Percentiles rank a stretch among this genome's conserved stretches.
Evolutionary conservation across 768 basidiomycete genomes (phyloP).

Genomic region (Pholiota conissans): DNA sequence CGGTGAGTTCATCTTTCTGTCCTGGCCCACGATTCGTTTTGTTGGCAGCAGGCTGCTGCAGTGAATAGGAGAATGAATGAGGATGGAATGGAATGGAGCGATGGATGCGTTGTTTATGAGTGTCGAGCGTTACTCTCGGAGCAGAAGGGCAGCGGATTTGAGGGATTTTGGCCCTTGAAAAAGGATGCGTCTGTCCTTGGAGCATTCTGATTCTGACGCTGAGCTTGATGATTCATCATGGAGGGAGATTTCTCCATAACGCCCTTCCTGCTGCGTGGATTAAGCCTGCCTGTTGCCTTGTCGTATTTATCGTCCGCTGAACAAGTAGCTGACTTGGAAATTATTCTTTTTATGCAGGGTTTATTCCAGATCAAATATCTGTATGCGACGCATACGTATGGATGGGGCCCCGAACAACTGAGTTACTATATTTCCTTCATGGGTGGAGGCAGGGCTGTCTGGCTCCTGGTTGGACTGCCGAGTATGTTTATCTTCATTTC

Average conservation of each 20-base stretch:
- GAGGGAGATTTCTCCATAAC: too few species aligned
- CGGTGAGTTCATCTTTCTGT: constrained; percentile 43
- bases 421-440: constrained; percentile 77
- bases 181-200: background rate
- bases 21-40: background rate
- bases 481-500: constrained; percentile 26
- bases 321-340: too few species aligned
- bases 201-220: background rate
- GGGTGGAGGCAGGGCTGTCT: constrained; percentile 58
- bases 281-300: background rate
- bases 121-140: too few species aligned
- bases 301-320: background rate
- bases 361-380: constrained; percentile 80
- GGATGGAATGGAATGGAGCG: background rate
- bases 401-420: constrained; percentile 71
- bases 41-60: background rate
- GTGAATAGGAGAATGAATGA: background rate
- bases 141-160: background rate
- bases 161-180: constrained; percentile 8
- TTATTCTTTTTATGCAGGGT: constrained; percentile 41
- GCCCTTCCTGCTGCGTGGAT: background rate
- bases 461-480: constrained; percentile 51
- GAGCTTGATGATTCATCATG: too few species aligned
- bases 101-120: background rate
- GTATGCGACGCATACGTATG: constrained; percentile 72